A percentile compares a stretch with the other conserved stretches of the same genome.
These are phyloP conservation scores for Aspergillus sclerotialis DNA, from an alignment of 2,329 filamentous ascomycete species.

Conservation along the genomic window DNA sequence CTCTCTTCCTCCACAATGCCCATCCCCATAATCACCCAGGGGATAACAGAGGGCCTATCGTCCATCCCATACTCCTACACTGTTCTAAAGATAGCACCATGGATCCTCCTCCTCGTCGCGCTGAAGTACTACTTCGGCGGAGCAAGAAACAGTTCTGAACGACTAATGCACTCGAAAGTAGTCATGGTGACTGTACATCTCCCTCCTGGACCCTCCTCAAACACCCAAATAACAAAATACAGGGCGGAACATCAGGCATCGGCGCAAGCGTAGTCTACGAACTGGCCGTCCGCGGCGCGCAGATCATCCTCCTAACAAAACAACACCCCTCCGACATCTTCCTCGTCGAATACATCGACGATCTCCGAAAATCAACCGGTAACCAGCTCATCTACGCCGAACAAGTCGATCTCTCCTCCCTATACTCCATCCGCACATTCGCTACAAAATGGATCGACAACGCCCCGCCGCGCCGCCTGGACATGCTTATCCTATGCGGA, in stretches of 20 bases:
- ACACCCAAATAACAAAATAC: slow-evolving; percentile 8
- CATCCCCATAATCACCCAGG: slow-evolving; percentile 51
- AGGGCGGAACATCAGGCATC: slow-evolving; percentile 88
- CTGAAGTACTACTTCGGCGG: slow-evolving; percentile 75
- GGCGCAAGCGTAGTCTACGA: slow-evolving; percentile 68
- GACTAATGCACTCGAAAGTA: slow-evolving; percentile 87
- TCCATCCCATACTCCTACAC: slow-evolving; percentile 49
- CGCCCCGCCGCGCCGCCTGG: slow-evolving; percentile 75
- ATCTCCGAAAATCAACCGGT: slow-evolving; percentile 66
- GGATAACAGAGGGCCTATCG: slow-evolving; percentile 47
- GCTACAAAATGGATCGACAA: slow-evolving; percentile 99
- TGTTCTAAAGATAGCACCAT: slow-evolving; percentile 47
- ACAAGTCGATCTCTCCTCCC: slow-evolving; percentile 78
- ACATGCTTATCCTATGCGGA: slow-evolving; percentile 85
- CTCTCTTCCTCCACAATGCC: slow-evolving; percentile 45
- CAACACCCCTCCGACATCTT: slow-evolving; percentile 77
- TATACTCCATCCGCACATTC: slow-evolving; percentile 88
- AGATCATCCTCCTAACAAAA: slow-evolving; percentile 83
- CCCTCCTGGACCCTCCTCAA: background rate
- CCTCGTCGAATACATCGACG: slow-evolving; percentile 85
- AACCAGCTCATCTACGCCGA: slow-evolving; percentile 94
- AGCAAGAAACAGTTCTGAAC: slow-evolving; percentile 64
- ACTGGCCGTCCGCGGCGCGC: slow-evolving; percentile 75
- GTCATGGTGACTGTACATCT: slow-evolving; percentile 72
- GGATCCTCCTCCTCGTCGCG: slow-evolving; percentile 45